Percentiles rank a stretch among this genome's conserved stretches.
These are phyloP conservation scores for Neurospora intermedia DNA, from an alignment of 495 filamentous ascomycete genomes.

Conservation along the genomic window DNA sequence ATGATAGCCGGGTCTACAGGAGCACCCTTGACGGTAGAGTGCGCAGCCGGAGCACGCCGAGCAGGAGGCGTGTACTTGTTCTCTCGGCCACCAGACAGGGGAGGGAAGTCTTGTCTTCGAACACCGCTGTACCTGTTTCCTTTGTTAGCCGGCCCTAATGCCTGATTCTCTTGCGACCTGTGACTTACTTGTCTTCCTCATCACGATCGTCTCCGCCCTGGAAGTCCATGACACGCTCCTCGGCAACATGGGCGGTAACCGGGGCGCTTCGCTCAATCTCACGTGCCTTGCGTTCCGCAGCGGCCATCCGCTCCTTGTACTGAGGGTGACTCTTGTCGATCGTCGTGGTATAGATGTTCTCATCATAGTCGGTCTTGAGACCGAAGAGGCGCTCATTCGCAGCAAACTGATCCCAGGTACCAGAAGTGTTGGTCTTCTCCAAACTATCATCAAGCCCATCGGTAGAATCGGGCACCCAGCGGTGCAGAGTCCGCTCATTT, in stretches of 20 bases:
- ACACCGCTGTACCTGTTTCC: constrained; percentile 77
- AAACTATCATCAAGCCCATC: constrained; percentile 54
- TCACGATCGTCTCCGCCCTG: constrained; percentile 46
- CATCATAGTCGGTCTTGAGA: constrained; percentile 76
- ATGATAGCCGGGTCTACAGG: constrained; percentile 78
- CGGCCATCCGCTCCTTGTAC: constrained; percentile 64
- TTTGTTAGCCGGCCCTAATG: constrained; percentile 13
- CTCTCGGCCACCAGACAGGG: constrained; percentile 40
- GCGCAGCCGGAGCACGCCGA: constrained; percentile 62
- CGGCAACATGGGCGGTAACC: constrained; percentile 70
- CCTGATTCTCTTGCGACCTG: neutral
- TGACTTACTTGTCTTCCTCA: constrained; percentile 79
- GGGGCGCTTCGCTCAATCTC: constrained; percentile 71
- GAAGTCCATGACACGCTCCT: constrained; percentile 69
- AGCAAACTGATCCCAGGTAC: constrained; percentile 87
- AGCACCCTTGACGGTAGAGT: constrained; percentile 59
- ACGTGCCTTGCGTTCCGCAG: constrained; percentile 72
- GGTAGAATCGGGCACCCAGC: constrained; percentile 69
- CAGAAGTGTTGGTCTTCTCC: constrained; percentile 41
- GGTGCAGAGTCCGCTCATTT: constrained; percentile 68
- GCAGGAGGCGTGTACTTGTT: constrained; percentile 89
- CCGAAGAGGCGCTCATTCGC: constrained; percentile 82
- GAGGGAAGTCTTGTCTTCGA: constrained; percentile 61
- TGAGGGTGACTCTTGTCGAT: constrained; percentile 74
- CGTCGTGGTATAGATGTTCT: constrained; percentile 84